Base-by-base conservation (phyloP, 345 rosid species). In the Salix exigua region DNA sequence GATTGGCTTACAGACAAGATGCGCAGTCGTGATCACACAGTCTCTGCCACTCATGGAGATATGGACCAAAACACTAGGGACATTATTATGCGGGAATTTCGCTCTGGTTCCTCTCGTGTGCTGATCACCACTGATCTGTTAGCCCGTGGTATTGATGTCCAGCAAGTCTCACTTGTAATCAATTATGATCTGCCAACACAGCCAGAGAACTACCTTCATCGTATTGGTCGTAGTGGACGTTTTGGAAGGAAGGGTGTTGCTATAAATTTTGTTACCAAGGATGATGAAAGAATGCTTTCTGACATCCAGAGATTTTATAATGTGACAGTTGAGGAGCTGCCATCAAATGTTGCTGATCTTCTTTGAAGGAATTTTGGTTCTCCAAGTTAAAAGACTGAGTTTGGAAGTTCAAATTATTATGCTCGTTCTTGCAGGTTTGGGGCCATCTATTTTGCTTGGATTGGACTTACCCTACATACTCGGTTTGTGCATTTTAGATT, bases 241-340 rank as follows among this genome's bases (percentile, higher is more conserved):
- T 94, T 94, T 33, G 98, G 98, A 35, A 89, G 98, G 66, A 90
- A 94, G 77, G 97, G 98, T 82, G 97, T 90, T 44, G 91, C 98
- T 51, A 75, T 79, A 28, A 80, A 75, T 26, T 80, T 72, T 66
- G 72, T 80, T 75, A 71, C 82, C 67, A 71, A 8, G 75, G 79
- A 78, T 66, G 81, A 78, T 63, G 76, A 72, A 44, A 72, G 76
- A 68, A 78, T 78, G 81, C 73, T 78, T 55, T 73, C 19, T 35
- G 81, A 78, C 53, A 78, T 72, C 66, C 81, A 78, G 67, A 72
- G 33, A 42, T 78, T 72, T 23, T 72, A 72, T 40, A 66, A 72
- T 42, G 73, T 78, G 12, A 31, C 73, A 2, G 3, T 78, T 42
- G 81, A 78, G 66, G 80, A 78, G 76, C 72, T 78, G 55, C 73